Percentiles rank a stretch among this genome's conserved stretches.
phyloP scores from a whole-genome alignment of 2,329 filamentous ascomycete species.

The Monosporascus ibericus region DNA sequence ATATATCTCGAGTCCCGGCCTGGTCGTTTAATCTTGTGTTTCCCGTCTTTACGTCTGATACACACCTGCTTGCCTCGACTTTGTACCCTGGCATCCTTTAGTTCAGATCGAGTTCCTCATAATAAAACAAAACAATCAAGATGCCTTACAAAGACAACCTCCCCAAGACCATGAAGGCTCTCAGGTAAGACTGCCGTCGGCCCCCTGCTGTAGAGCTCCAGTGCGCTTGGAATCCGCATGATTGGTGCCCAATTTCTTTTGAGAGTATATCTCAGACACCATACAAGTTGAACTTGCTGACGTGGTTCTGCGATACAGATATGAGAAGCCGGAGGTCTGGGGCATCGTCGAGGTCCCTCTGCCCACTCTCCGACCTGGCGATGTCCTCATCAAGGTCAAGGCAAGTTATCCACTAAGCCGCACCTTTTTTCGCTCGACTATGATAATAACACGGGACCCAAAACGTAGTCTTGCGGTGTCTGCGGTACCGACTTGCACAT shows the following conservation, averaged over 20 bases:
- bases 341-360: slow-evolving; percentile 57
- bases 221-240: too few relatives aligned
- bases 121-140: slow-evolving; percentile 7
- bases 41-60: background rate
- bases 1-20: background rate
- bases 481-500: slow-evolving; percentile 44
- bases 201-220: background rate
- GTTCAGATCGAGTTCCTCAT: background rate
- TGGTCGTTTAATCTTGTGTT: background rate
- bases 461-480: slow-evolving; percentile 25
- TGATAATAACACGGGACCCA: slow-evolving; percentile 8
- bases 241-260: background rate
- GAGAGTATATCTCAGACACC: background rate
- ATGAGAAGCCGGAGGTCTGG: slow-evolving; percentile 57
- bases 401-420: slow-evolving; percentile 26
- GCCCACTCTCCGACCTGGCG: slow-evolving; percentile 52
- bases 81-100: background rate
- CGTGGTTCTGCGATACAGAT: slow-evolving; percentile 29
- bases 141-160: slow-evolving; percentile 25
- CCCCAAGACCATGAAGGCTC: slow-evolving; percentile 45
- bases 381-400: slow-evolving; percentile 62
- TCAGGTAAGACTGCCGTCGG: slow-evolving; percentile 35
- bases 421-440: background rate
- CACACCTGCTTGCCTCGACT: background rate
- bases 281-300: slow-evolving; percentile 8